A percentile compares a stretch with the other conserved stretches of the same genome.
These are phyloP conservation scores for Suillus brevipes DNA, from an alignment of 768 basidiomycete species.

Conservation along the genomic window DNA sequence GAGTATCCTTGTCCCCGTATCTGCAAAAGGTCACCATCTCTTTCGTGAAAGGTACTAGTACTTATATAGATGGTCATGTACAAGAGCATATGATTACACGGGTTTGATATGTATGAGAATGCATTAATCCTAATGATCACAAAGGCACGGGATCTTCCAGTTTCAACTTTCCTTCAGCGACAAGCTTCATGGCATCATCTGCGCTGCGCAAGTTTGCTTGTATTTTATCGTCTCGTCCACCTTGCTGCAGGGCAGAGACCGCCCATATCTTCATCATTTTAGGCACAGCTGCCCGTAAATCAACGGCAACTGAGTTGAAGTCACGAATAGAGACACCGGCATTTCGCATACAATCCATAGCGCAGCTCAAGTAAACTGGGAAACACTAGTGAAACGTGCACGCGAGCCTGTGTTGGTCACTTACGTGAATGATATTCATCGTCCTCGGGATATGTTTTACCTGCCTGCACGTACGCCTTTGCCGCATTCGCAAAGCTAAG, in stretches of 20 bases:
- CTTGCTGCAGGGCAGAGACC: slow-evolving; percentile 4
- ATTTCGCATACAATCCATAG: not conserved
- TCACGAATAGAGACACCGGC: not conserved
- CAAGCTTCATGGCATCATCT: not conserved
- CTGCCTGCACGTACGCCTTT: slow-evolving; percentile 16
- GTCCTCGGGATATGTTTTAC: slow-evolving; percentile 15
- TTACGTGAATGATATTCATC: slow-evolving; percentile 19
- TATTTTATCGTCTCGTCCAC: slow-evolving; percentile 9
- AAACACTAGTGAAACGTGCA: not conserved
- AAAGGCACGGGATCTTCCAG: not conserved
- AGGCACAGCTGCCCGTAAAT: slow-evolving; percentile 5
- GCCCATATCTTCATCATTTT: slow-evolving; percentile 15
- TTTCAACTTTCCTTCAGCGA: slow-evolving; percentile 2
- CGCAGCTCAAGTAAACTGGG: slow-evolving; percentile 1
- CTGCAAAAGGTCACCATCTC: not conserved
- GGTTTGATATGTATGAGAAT: not conserved
- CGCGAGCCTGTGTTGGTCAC: not conserved
- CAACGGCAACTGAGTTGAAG: not conserved
- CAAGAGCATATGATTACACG: not conserved
- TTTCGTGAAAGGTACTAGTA: not conserved
- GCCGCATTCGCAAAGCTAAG: slow-evolving; percentile 1
- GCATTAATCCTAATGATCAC: not conserved
- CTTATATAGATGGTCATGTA: not conserved
- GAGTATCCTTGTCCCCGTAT: no score
- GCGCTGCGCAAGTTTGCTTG: not conserved